Conservation (phyloP, 2,329 filamentous ascomycete species). For the Botrytis fragariae region DNA sequence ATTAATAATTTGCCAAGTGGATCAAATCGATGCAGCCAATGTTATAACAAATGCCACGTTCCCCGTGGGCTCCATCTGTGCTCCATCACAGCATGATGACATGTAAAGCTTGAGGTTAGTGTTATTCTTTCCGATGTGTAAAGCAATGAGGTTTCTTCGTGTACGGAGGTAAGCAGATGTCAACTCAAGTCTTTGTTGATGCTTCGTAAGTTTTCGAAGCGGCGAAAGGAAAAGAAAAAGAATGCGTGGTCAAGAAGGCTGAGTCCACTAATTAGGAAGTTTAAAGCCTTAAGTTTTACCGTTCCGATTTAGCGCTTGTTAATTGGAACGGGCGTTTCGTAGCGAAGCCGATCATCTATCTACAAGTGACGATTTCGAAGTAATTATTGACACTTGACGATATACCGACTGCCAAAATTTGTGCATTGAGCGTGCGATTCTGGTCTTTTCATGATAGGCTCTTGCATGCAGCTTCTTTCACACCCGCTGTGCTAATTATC, state of each 20-base stretch:
- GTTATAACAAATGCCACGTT: conserved; percentile 13
- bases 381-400: conserved; percentile 12
- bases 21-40: not conserved
- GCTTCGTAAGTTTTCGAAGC: conserved; percentile 1
- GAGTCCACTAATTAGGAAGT: conserved; percentile 7
- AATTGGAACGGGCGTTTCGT: conserved; percentile 13
- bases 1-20: not conserved
- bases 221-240: not conserved
- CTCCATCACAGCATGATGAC: conserved; percentile 6
- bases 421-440: not conserved
- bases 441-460: conserved; percentile 6
- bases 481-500: not conserved
- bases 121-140: not conserved
- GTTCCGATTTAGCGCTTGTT: conserved; percentile 14
- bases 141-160: not conserved
- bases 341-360: conserved; percentile 14
- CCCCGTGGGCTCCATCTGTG: not conserved
- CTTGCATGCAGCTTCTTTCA: conserved; percentile 4
- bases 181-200: conserved; percentile 1
- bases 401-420: not conserved
- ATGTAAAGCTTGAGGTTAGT: not conserved
- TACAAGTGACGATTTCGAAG: conserved; percentile 18
- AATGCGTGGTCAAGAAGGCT: conserved; percentile 15
- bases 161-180: not conserved
- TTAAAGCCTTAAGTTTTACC: not conserved